A percentile compares a stretch with the other conserved stretches of the same genome.
Evolutionary conservation across 768 basidiomycete species (phyloP).

Genomic region (Pseudohyphozyma bogoriensis): DNA sequence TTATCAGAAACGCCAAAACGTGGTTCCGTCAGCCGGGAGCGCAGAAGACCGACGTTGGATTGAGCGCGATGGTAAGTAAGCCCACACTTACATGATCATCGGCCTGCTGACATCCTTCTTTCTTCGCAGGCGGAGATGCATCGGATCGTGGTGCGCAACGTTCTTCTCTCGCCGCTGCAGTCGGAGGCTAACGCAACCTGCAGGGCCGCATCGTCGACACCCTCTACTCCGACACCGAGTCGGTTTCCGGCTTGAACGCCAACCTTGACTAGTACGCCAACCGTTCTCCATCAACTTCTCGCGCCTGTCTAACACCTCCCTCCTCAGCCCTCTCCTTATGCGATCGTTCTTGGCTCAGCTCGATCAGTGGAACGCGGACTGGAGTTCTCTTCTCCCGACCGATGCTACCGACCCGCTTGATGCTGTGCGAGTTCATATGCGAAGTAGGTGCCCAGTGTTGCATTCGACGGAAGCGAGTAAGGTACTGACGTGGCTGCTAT

Average conservation of each 20-base stretch:
- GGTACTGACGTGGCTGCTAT: not conserved
- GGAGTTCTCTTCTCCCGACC: slow-evolving; percentile 17
- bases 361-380: slow-evolving; percentile 53
- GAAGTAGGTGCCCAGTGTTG: not conserved
- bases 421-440: not conserved
- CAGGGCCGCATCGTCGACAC: slow-evolving; percentile 63
- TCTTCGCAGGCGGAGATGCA: too few species aligned
- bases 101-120: too few species aligned
- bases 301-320: not conserved
- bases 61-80: slow-evolving; percentile 64
- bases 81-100: too few species aligned
- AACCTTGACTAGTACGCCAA: slow-evolving; percentile 59
- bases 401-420: not conserved
- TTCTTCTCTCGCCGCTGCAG: not conserved
- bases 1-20: slow-evolving; percentile 55
- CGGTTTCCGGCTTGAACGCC: slow-evolving; percentile 69
- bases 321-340: slow-evolving; percentile 47
- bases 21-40: slow-evolving; percentile 66
- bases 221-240: slow-evolving; percentile 60
- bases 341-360: slow-evolving; percentile 76
- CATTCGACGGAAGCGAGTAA: not conserved
- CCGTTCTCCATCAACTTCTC: not conserved
- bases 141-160: slow-evolving; percentile 48
- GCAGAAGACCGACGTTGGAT: slow-evolving; percentile 53
- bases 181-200: not conserved